These are phyloP conservation scores for Hansenula lynferdii DNA, from an alignment of 1,139 yeast genomes.

Conservation along the genomic window DNA sequence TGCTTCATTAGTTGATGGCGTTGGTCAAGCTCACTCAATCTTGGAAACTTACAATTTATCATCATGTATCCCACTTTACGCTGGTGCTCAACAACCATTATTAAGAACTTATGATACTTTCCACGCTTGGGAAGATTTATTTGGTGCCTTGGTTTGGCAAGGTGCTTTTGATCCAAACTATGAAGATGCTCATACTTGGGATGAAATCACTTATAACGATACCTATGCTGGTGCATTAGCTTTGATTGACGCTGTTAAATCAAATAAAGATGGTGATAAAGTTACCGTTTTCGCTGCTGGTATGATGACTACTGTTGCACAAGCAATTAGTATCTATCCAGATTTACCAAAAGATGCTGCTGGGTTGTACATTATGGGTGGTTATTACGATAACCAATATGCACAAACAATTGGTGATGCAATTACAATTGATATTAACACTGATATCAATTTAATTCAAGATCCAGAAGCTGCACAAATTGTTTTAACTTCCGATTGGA, in stretches of 20 bases:
- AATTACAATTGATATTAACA: slow-evolving; percentile 31
- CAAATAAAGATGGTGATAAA: slow-evolving; percentile 30
- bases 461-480: slow-evolving; percentile 43
- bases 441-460: slow-evolving; percentile 37
- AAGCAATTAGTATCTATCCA: slow-evolving; percentile 36
- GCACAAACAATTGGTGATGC: slow-evolving; percentile 31
- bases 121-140: slow-evolving; percentile 33
- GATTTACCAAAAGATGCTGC: slow-evolving; percentile 33
- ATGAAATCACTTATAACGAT: slow-evolving; percentile 27
- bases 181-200: slow-evolving; percentile 28
- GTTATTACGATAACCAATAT: slow-evolving; percentile 35
- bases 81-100: slow-evolving; percentile 35
- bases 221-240: slow-evolving; percentile 33
- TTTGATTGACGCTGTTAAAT: slow-evolving; percentile 33
- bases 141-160: slow-evolving; percentile 38
- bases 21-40: slow-evolving; percentile 28
- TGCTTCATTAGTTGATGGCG: slow-evolving; percentile 32
- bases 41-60: slow-evolving; percentile 29
- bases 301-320: slow-evolving; percentile 38
- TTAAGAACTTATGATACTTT: slow-evolving; percentile 35
- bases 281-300: slow-evolving; percentile 34
- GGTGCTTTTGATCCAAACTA: slow-evolving; percentile 33
- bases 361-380: slow-evolving; percentile 39
- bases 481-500: slow-evolving; percentile 35
- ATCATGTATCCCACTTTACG: slow-evolving; percentile 34